phyloP scores from a whole-genome alignment of 805 yeast species.

The Saccharomycopsis synnaedendra region DNA sequence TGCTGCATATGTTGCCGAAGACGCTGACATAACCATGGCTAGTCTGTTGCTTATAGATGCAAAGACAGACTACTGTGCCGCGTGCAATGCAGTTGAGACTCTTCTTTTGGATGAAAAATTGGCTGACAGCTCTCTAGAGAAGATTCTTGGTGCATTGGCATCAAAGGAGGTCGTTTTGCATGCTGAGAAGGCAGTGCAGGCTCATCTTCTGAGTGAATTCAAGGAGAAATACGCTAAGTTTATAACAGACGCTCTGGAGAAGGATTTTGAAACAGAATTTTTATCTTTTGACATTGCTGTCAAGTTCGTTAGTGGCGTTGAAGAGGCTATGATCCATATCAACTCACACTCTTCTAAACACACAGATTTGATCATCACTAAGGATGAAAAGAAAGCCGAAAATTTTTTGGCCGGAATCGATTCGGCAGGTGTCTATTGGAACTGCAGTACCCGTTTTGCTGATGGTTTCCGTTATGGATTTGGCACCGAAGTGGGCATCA shows the following conservation, averaged over 20 bases:
- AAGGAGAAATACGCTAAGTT: slow-evolving; percentile 20
- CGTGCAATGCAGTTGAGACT: slow-evolving; percentile 96
- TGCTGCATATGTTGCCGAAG: slow-evolving; percentile 70
- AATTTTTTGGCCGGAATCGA: slow-evolving; percentile 76
- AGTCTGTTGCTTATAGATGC: slow-evolving; percentile 68
- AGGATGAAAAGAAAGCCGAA: slow-evolving; percentile 58
- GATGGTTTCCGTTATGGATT: slow-evolving; percentile 98
- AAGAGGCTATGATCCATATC: slow-evolving; percentile 76
- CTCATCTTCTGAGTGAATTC: slow-evolving; percentile 17
- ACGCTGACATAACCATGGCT: slow-evolving; percentile 72
- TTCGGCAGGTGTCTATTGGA: slow-evolving; percentile 97
- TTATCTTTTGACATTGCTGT: slow-evolving; percentile 77
- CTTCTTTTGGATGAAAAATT: slow-evolving; percentile 46
- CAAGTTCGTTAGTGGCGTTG: slow-evolving; percentile 42
- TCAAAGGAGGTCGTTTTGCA: slow-evolving; percentile 67
- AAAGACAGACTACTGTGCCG: slow-evolving; percentile 95
- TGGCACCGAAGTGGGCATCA: slow-evolving; percentile 97
- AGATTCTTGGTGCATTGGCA: slow-evolving; percentile 34
- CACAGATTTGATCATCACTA: slow-evolving; percentile 87
- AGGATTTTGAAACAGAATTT: slow-evolving; percentile 76
- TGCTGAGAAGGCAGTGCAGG: slow-evolving; percentile 37
- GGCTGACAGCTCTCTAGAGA: slow-evolving; percentile 24
- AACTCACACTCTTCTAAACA: slow-evolving; percentile 91
- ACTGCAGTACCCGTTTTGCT: slow-evolving; percentile 93
- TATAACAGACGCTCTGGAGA: slow-evolving; percentile 39